These are phyloP conservation scores for Meredithiella fracta DNA, from an alignment of 2,329 filamentous ascomycete species.

Conservation along the genomic window DNA sequence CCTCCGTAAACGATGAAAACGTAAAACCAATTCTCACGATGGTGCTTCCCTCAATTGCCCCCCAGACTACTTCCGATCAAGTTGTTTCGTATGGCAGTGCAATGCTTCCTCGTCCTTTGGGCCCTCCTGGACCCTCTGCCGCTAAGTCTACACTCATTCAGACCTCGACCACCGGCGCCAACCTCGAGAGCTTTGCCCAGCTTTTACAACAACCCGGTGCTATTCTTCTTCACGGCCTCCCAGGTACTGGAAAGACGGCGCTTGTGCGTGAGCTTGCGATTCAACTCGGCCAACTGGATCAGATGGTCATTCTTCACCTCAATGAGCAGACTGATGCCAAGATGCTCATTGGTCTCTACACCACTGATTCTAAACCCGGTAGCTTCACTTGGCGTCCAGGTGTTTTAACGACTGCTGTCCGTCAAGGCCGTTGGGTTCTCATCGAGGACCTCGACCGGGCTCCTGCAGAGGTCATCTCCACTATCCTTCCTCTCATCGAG, in stretches of 20 bases:
- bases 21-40: constrained; percentile 12
- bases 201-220: constrained; percentile 53
- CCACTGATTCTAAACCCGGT: constrained; percentile 70
- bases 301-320: constrained; percentile 84
- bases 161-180: constrained; percentile 56
- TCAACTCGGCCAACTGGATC: constrained; percentile 59
- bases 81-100: constrained; percentile 50
- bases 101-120: constrained; percentile 48
- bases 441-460: constrained; percentile 95
- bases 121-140: constrained; percentile 19
- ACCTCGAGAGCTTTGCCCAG: constrained; percentile 52
- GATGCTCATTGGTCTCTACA: constrained; percentile 85
- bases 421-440: constrained; percentile 87
- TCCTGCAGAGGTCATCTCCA: constrained; percentile 86
- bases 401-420: constrained; percentile 82
- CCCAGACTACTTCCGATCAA: constrained; percentile 37
- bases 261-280: constrained; percentile 68
- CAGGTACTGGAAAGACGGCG: constrained; percentile 83
- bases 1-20: constrained; percentile 2
- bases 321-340: constrained; percentile 99
- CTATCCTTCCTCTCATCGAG: constrained; percentile 82
- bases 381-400: constrained; percentile 87
- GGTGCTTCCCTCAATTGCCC: constrained; percentile 16
- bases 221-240: constrained; percentile 62
- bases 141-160: constrained; percentile 26